Evolutionary conservation across 2,329 filamentous ascomycete genomes (phyloP), one percentile per base, ranked within the genome.

Genomic region (Harringtonia lauricola): DNA sequence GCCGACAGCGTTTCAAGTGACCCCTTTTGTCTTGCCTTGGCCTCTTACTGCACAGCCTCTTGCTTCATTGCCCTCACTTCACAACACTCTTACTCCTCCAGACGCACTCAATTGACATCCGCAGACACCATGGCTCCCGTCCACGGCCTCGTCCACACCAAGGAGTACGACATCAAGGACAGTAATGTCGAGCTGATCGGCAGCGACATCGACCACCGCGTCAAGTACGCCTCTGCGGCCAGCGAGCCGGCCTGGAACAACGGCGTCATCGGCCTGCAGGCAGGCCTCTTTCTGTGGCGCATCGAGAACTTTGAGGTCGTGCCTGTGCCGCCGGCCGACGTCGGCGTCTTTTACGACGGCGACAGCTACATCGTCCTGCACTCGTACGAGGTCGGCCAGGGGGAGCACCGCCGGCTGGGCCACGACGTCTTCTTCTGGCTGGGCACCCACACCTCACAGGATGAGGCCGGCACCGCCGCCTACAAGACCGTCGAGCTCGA

Each of bases 371-470:
- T 83, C 46, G 62, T 83, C 4, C 64, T 84, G 38, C 64, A 77
- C 56, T 76, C 78, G 5, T 73, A 72, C 58, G 21, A 36, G 18
- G 15, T 49, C 12, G 46, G 48, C 28, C 15, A 28, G 39, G 31
- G 15, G 10, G 22, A 26, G 19, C 19, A 24, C 8, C 26, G 48
- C 17, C 24, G n/a, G 8, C 62, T 81, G 5, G 64, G 62, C 35
- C 79, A 83, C 52, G 78, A 83, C 40, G 71, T 83, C 54, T 83
- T 79, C 66, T 83, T 83, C 63, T 84, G 79, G 79, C 68, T 83
- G 1, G 80, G 80, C 5, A 65, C 60, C 41, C 72, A 81, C 54
- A 83, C 79, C 1, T 71, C 74, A 3, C 77, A 82, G 61, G 80
- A 83, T 50, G 80, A 84, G 61, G 78, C 79, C 2, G 80, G 79